phyloP scores from a whole-genome alignment of 1,284 basidiomycete species.

The Porodaedalea pini region DNA sequence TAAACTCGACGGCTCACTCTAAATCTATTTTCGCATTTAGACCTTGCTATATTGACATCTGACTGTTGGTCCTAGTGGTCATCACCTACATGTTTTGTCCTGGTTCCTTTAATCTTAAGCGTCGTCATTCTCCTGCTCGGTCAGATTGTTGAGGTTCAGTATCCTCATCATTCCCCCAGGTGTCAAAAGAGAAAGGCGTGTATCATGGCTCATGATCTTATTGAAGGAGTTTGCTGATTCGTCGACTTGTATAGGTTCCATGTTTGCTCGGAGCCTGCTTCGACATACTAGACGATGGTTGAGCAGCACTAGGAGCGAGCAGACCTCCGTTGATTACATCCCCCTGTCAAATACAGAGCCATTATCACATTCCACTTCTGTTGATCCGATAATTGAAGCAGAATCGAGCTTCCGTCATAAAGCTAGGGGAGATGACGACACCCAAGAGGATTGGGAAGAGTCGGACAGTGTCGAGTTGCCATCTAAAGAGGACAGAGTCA shows the following conservation, averaged over 20 bases:
- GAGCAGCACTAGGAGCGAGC: not conserved
- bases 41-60: too few species aligned
- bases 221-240: too few species aligned
- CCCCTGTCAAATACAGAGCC: constrained; percentile 11
- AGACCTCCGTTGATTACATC: constrained; percentile 4
- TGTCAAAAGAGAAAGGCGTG: too few species aligned
- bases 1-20: not conserved
- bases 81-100: too few species aligned
- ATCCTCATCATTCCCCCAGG: too few species aligned
- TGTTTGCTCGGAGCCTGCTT: not conserved
- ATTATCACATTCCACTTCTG: not conserved
- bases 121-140: too few species aligned
- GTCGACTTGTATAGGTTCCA: too few species aligned
- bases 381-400: not conserved
- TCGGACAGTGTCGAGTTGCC: constrained; percentile 44
- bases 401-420: not conserved
- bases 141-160: too few species aligned
- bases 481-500: constrained; percentile 46
- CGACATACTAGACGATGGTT: constrained; percentile 1
- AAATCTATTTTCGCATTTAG: not conserved
- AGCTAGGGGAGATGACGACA: not conserved
- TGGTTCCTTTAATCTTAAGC: too few species aligned
- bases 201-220: too few species aligned
- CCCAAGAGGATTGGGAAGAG: not conserved
- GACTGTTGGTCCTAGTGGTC: too few species aligned